phyloP scores from a whole-genome alignment of 139 green algal species.

The Trebouxia sp. region DNA sequence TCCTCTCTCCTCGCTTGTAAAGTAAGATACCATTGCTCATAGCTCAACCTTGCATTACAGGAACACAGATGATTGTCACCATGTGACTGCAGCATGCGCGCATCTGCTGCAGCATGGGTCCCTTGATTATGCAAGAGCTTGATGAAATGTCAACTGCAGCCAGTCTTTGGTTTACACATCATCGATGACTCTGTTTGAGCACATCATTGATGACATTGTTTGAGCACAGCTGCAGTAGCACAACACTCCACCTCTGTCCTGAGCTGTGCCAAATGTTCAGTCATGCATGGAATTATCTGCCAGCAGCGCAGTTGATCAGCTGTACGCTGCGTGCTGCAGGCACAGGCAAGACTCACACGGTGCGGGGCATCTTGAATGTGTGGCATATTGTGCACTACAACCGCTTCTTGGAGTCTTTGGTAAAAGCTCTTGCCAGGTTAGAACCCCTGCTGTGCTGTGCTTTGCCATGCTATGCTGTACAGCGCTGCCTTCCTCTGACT shows the following conservation, averaged over 20 bases:
- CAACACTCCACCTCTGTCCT: too few species aligned
- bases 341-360: slow-evolving; percentile 96
- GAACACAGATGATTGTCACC: background rate
- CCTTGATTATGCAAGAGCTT: too few species aligned
- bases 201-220: too few species aligned
- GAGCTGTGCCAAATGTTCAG: too few species aligned
- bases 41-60: background rate
- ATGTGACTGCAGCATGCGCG: background rate
- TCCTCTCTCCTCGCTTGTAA: background rate
- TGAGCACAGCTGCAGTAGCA: too few species aligned
- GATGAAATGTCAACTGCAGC: too few species aligned
- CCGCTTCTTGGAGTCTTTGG: slow-evolving; percentile 65
- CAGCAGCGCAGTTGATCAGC: background rate
- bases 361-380: slow-evolving; percentile 87
- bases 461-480: background rate
- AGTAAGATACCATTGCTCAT: background rate
- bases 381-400: slow-evolving; percentile 89
- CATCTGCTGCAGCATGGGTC: background rate
- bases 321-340: slow-evolving; percentile 53
- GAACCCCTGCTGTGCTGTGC: background rate
- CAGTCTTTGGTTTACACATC: too few species aligned
- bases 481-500: background rate
- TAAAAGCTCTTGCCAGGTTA: slow-evolving; percentile 33
- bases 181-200: too few species aligned
- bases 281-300: too few species aligned